phyloP scores from a whole-genome alignment of 1,284 basidiomycete species.

The Puccinia polysora region DNA sequence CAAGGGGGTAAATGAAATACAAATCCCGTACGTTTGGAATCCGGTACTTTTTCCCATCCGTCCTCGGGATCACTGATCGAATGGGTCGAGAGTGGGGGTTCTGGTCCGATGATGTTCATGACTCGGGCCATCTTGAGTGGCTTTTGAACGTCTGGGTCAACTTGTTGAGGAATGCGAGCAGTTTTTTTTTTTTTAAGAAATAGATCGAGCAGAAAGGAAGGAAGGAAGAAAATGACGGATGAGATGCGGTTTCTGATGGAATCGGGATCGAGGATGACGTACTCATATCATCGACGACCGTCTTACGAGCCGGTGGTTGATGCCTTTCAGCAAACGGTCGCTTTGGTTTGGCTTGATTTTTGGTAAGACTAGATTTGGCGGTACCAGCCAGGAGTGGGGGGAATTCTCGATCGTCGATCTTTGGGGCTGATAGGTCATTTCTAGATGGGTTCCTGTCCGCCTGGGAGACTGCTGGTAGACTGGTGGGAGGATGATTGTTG shows the following conservation, averaged over 20 bases:
- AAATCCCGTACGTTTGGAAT: conserved; percentile 26
- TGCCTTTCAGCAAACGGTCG: conserved; percentile 35
- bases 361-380: background rate
- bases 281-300: conserved; percentile 42
- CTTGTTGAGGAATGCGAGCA: background rate
- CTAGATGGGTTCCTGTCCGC: background rate
- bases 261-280: no score
- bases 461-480: background rate
- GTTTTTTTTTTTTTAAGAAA: no score
- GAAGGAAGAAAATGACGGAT: no score
- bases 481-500: background rate
- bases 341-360: conserved; percentile 22
- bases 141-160: conserved; percentile 30
- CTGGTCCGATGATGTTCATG: conserved; percentile 31
- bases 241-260: no score
- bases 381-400: background rate
- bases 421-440: background rate
- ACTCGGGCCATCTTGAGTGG: conserved; percentile 39
- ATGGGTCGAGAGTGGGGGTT: background rate
- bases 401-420: conserved; percentile 12
- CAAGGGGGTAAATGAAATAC: no score
- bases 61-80: conserved; percentile 17
- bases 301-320: conserved; percentile 31
- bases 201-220: no score
- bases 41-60: conserved; percentile 38